Conservation (phyloP, 805 yeast genomes). For the Tetrapisispora phaffii region DNA sequence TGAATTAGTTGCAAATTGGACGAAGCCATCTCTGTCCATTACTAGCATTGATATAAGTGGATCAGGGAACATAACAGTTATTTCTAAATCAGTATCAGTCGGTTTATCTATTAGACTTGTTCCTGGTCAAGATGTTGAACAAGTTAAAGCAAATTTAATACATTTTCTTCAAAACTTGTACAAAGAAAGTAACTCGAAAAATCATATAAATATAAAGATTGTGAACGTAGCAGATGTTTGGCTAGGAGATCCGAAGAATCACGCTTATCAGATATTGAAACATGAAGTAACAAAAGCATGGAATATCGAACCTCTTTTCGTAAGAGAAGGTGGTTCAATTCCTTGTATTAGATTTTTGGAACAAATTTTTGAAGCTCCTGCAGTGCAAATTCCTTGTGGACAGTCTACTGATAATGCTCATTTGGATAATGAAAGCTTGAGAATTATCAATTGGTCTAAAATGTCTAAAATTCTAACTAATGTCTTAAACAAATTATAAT, state of each 20-base stretch:
- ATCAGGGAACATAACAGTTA: constrained; percentile 81
- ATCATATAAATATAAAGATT: constrained; percentile 49
- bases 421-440: constrained; percentile 72
- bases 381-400: constrained; percentile 94
- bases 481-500: constrained; percentile 36
- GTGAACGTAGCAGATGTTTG: constrained; percentile 91
- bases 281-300: constrained; percentile 59
- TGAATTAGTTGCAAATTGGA: constrained; percentile 72
- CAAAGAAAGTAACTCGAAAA: constrained; percentile 43
- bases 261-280: constrained; percentile 58
- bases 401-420: constrained; percentile 94
- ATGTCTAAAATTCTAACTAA: constrained; percentile 54
- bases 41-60: constrained; percentile 83
- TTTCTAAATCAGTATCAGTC: constrained; percentile 72
- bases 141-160: constrained; percentile 43
- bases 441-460: constrained; percentile 69
- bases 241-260: constrained; percentile 78
- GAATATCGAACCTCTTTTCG: constrained; percentile 72
- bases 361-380: constrained; percentile 72
- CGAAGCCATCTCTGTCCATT: constrained; percentile 78
- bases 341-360: constrained; percentile 84
- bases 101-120: constrained; percentile 77
- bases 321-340: constrained; percentile 95
- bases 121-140: constrained; percentile 69
- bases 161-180: constrained; percentile 42